phyloP scores from a whole-genome alignment of 768 basidiomycete species.

The Boletales sp. region DNA sequence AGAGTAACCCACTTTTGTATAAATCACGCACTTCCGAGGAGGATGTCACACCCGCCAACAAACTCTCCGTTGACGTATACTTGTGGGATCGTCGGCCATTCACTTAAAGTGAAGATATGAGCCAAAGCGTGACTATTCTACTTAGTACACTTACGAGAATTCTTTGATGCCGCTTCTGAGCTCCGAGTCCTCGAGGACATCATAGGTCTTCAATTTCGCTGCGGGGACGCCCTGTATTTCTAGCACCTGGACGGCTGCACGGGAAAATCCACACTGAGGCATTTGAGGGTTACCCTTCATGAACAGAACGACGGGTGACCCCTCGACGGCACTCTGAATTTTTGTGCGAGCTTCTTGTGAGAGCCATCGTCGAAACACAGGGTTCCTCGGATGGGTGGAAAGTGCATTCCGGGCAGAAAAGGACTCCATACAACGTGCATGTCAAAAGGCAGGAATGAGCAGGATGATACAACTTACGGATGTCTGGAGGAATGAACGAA shows the following conservation, averaged over 20 bases:
- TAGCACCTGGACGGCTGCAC: conserved; percentile 88
- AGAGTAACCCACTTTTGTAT: background rate
- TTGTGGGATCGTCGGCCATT: conserved; percentile 98
- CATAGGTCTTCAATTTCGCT: conserved; percentile 85
- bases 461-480: conserved; percentile 7
- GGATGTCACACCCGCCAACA: conserved; percentile 94
- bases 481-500: conserved; percentile 14
- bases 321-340: conserved; percentile 70
- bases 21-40: conserved; percentile 72
- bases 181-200: conserved; percentile 84
- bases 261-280: conserved; percentile 94
- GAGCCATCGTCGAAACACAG: conserved; percentile 43
- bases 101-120: conserved; percentile 43
- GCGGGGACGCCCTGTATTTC: conserved; percentile 76
- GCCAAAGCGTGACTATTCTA: background rate
- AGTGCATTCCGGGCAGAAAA: conserved; percentile 7
- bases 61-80: conserved; percentile 94
- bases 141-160: conserved; percentile 73
- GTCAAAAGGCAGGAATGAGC: background rate
- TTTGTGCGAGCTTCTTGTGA: conserved; percentile 57
- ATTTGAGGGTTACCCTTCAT: conserved; percentile 92
- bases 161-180: conserved; percentile 88
- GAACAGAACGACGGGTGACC: conserved; percentile 86
- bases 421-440: conserved; percentile 1
- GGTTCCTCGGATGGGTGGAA: conserved; percentile 5